These are phyloP conservation scores for Nemania diffusa DNA, from an alignment of 2,329 filamentous ascomycete species.

Conservation along the genomic window DNA sequence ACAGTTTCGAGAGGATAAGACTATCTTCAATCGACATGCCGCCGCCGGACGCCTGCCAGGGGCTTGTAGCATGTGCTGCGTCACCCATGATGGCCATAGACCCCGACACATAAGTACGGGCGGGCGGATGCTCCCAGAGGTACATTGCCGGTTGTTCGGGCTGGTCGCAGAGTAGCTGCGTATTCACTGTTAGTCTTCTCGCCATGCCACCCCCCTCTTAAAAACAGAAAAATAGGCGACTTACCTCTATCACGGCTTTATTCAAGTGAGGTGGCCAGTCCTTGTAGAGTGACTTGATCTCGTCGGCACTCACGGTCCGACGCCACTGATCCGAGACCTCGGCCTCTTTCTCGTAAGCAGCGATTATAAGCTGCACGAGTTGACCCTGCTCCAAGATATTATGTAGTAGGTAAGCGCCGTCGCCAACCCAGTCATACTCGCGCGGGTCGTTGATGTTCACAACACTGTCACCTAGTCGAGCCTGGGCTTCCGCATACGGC, in stretches of 20 bases:
- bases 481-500: slow-evolving; percentile 34
- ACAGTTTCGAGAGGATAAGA: slow-evolving; percentile 38
- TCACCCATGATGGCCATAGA: slow-evolving; percentile 38
- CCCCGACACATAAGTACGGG: slow-evolving; percentile 37
- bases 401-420: slow-evolving; percentile 7
- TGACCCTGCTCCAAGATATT: slow-evolving; percentile 10
- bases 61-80: slow-evolving; percentile 37
- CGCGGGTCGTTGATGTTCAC: slow-evolving; percentile 37
- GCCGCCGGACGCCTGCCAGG: slow-evolving; percentile 41
- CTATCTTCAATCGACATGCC: slow-evolving; percentile 42
- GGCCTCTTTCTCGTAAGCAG: slow-evolving; percentile 23
- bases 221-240: neutral
- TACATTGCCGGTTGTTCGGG: slow-evolving; percentile 39
- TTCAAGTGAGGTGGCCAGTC: slow-evolving; percentile 38
- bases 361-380: slow-evolving; percentile 8
- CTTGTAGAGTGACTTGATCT: slow-evolving; percentile 35
- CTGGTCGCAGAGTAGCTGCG: slow-evolving; percentile 39
- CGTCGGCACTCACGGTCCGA: slow-evolving; percentile 29
- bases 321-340: slow-evolving; percentile 33
- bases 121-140: slow-evolving; percentile 42
- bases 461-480: slow-evolving; percentile 30
- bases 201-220: neutral
- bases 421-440: slow-evolving; percentile 35
- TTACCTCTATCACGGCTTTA: slow-evolving; percentile 29
- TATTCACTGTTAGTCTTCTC: neutral